Evolutionary conservation across 208 protist species (phyloP), one percentile per base, ranked within the genome.

Genomic region (Herpetomonas samuelpessoai): DNA sequence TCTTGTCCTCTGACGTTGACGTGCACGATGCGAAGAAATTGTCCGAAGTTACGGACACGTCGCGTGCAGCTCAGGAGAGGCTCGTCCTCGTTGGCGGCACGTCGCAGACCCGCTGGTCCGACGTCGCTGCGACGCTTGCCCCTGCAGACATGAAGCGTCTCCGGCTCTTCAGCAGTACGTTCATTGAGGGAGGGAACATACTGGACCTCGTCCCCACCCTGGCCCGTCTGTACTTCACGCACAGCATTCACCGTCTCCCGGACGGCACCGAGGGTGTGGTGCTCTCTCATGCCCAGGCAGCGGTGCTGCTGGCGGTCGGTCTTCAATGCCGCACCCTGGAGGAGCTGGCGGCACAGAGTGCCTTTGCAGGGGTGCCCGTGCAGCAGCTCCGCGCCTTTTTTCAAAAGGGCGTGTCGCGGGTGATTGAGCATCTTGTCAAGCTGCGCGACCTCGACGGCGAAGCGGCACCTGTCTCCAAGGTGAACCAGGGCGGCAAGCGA

Each of bases 131-230:
- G 2, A 50, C 72, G 18, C 87, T 98, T 56, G 88, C 82, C 14
- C 27, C 57, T 0, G 93, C 85, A 31, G 98, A 99, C 68, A 47
- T 99, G 53, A 97, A 98, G 71, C 87, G 98, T 0, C 82, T 99
- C n/a, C 81, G 87, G 24, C 65, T 96, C 2, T 99, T 97, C 56
- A 73, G 93, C 7, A 88, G 79, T 7, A 91, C 95, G 12, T 88
- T 98, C 44, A 79, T 98, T 0, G 98, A 99, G 68, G 71, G 84
- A 28, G 97, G 97, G 55, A 92, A 99, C 14, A 86, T 99, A 49
- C 66, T 99, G 2, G 98, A 99, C 65, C 71, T 99, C 1, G 35
- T 99, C 4, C 98, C 98, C 7, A 29, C 54, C 26, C 35, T 99
- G 10, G 96, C 97, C 18, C 59, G 71, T 54, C 39, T 97, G 14